Conservation (phyloP, 192 early-diverging fungal species). For the Coemansia sp. region DNA sequence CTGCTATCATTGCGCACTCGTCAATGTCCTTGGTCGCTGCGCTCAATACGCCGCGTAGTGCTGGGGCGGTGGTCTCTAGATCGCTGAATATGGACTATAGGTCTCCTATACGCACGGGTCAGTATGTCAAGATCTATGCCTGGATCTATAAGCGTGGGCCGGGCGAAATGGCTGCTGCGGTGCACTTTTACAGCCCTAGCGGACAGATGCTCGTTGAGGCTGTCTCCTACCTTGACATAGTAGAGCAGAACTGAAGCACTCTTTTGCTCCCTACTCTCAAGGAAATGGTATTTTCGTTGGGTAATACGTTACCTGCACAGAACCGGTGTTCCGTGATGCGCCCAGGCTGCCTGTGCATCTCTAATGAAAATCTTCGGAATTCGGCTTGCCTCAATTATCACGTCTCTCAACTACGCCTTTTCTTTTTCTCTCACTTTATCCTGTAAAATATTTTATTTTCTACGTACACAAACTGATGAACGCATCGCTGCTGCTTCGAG, state of each 20-base stretch:
- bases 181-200: constrained; percentile 30
- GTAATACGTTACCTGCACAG: neutral
- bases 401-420: neutral
- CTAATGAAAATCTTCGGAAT: neutral
- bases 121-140: constrained; percentile 46
- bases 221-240: constrained; percentile 17
- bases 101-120: constrained; percentile 28
- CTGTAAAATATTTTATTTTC: neutral
- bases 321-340: constrained; percentile 1
- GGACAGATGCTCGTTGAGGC: constrained; percentile 39
- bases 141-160: constrained; percentile 26
- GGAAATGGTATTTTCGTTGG: neutral
- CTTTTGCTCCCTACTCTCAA: neutral
- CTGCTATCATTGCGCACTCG: constrained; percentile 36
- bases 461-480: neutral
- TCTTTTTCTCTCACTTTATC: neutral
- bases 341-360: neutral
- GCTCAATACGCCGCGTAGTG: constrained; percentile 16
- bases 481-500: neutral
- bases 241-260: neutral
- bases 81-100: constrained; percentile 52
- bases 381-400: neutral
- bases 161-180: constrained; percentile 10
- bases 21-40: constrained; percentile 33
- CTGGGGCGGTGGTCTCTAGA: constrained; percentile 7